These are phyloP conservation scores for Boletus pseudopeckii DNA, from an alignment of 768 basidiomycete genomes.

Conservation along the genomic window DNA sequence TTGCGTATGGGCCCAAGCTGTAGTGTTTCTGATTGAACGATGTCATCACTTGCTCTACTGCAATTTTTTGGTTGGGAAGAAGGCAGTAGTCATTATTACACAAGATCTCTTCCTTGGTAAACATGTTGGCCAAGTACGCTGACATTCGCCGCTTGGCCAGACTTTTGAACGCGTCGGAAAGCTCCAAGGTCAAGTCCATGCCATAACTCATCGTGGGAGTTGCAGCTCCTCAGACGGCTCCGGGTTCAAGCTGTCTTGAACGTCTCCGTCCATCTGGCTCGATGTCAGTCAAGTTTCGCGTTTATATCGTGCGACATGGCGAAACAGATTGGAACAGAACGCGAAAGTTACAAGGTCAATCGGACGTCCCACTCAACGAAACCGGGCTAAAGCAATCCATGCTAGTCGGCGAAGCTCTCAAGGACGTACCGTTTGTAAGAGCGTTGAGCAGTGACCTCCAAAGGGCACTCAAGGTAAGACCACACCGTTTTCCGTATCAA, in stretches of 20 bases:
- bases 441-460: constrained; percentile 62
- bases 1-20: constrained; percentile 20
- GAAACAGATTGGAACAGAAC: constrained; percentile 65
- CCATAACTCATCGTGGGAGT: no score
- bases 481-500: background rate
- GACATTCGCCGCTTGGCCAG: no score
- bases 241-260: background rate
- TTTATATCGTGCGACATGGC: constrained; percentile 70
- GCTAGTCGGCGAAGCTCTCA: constrained; percentile 47
- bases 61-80: background rate
- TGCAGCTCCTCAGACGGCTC: background rate
- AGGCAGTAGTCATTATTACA: no score
- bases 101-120: no score
- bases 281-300: constrained; percentile 33
- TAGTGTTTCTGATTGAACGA: background rate
- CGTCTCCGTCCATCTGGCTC: background rate
- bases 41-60: constrained; percentile 34
- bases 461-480: constrained; percentile 57
- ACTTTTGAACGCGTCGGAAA: no score
- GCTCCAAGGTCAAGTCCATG: no score
- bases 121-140: no score
- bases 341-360: constrained; percentile 66
- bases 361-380: constrained; percentile 62
- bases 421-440: constrained; percentile 49
- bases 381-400: constrained; percentile 48